phyloP scores from a whole-genome alignment of 805 yeast species.

The Kregervanrija delftensis region DNA sequence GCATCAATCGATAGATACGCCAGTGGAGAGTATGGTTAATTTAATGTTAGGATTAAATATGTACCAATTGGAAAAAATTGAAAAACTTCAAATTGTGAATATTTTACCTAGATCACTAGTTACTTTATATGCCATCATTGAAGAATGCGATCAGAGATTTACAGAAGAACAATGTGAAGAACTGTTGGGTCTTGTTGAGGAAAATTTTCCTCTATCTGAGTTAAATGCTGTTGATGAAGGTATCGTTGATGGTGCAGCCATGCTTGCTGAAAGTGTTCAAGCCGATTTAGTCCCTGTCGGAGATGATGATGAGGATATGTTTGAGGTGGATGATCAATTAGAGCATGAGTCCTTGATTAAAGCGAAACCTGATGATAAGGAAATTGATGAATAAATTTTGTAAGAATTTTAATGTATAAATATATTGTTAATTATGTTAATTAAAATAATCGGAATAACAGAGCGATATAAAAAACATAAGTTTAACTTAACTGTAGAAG shows the following conservation, averaged over 20 bases:
- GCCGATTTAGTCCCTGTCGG: constrained; percentile 18
- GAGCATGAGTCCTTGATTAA: constrained; percentile 19
- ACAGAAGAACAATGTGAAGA: constrained; percentile 56
- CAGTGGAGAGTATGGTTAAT: constrained; percentile 25
- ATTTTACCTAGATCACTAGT: constrained; percentile 76
- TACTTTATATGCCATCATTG: constrained; percentile 70
- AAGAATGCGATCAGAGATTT: constrained; percentile 87
- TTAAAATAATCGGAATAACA: no score
- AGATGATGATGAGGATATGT: constrained; percentile 16
- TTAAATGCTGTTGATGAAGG: constrained; percentile 22
- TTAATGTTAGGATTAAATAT: constrained; percentile 37
- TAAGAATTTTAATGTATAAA: no score
- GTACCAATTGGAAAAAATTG: constrained; percentile 69
- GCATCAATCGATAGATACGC: constrained; percentile 28
- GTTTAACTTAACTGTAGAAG: constrained; percentile 7
- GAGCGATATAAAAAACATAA: neutral
- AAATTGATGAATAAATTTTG: constrained; percentile 15
- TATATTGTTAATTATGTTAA: no score
- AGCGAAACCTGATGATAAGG: constrained; percentile 16
- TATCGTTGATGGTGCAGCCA: constrained; percentile 11
- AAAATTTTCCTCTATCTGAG: constrained; percentile 41
- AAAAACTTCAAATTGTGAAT: constrained; percentile 77
- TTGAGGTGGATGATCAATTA: constrained; percentile 20
- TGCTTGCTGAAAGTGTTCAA: constrained; percentile 9
- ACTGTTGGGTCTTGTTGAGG: constrained; percentile 50